phyloP scores from a whole-genome alignment of 306 rosid genomes.

The Cicer judaicum region DNA sequence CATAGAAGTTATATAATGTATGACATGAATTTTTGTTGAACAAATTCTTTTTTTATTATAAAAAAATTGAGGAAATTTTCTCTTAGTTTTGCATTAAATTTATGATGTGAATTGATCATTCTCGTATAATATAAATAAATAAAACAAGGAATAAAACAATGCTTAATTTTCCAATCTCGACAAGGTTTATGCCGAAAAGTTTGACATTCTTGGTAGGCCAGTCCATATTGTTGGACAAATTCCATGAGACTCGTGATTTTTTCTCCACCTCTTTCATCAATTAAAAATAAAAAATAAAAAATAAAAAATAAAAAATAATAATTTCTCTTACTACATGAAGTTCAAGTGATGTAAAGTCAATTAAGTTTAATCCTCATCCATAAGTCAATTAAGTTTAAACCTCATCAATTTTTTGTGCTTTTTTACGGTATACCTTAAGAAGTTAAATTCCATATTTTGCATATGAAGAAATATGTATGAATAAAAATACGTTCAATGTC shows the following conservation, averaged over 20 bases:
- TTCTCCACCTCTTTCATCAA: neutral
- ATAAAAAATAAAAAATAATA: no score
- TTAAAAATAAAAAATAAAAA: neutral
- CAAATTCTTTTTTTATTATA: no score
- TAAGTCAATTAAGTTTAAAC: no score
- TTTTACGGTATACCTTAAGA: no score
- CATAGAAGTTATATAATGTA: no score
- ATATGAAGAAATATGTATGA: neutral
- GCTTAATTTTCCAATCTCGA: slow-evolving; percentile 35
- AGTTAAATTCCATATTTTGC: neutral
- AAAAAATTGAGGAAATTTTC: no score
- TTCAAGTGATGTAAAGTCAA: no score
- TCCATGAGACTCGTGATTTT: slow-evolving; percentile 9
- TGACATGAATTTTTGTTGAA: no score
- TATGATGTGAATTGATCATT: neutral
- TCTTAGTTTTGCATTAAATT: neutral
- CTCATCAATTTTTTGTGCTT: no score
- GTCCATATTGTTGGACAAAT: slow-evolving; percentile 32
- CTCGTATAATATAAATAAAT: neutral
- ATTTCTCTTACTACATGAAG: no score
- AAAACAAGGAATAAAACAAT: slow-evolving; percentile 4
- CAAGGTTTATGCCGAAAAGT: slow-evolving; percentile 49
- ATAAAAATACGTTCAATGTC: neutral
- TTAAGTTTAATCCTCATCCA: no score
- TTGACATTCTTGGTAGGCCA: slow-evolving; percentile 44